phyloP scores from a whole-genome alignment of 129 eudicot genomes.

The Logfia minima region DNA sequence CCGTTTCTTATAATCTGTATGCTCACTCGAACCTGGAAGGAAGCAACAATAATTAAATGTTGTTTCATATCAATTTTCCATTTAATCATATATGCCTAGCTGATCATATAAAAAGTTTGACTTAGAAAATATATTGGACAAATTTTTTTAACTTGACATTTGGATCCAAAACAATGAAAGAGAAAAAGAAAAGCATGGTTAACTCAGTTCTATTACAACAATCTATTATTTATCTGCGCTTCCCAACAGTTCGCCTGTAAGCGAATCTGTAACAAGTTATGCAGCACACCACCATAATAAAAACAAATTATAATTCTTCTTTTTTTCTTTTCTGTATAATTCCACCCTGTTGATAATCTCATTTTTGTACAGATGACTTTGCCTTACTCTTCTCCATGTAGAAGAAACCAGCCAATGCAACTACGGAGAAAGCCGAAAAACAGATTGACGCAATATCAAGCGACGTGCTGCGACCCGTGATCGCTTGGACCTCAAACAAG shows the following conservation, averaged over 20 bases:
- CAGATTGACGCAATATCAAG: slow-evolving; percentile 54
- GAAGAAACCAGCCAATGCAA: slow-evolving; percentile 68
- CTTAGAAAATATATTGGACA: background rate
- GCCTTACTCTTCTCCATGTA: slow-evolving; percentile 70
- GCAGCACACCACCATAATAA: slow-evolving; percentile 1
- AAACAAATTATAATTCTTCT: background rate
- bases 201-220: slow-evolving; percentile 17
- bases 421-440: slow-evolving; percentile 63
- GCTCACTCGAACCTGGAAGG: background rate
- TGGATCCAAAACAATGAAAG: slow-evolving; percentile 2
- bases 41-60: slow-evolving; percentile 10
- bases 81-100: background rate
- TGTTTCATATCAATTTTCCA: background rate
- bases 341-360: slow-evolving; percentile 15
- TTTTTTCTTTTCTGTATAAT: background rate
- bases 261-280: slow-evolving; percentile 1
- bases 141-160: slow-evolving; percentile 15
- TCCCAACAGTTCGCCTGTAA: slow-evolving; percentile 3
- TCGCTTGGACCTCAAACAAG: slow-evolving; percentile 45
- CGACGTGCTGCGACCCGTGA: slow-evolving; percentile 55
- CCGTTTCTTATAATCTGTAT: too few relatives aligned
- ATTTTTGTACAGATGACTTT: slow-evolving; percentile 43
- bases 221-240: slow-evolving; percentile 3
- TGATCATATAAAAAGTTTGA: background rate
- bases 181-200: slow-evolving; percentile 2